phyloP scores from a whole-genome alignment of 2,329 filamentous ascomycete species.

The Aspergillus sp. region DNA sequence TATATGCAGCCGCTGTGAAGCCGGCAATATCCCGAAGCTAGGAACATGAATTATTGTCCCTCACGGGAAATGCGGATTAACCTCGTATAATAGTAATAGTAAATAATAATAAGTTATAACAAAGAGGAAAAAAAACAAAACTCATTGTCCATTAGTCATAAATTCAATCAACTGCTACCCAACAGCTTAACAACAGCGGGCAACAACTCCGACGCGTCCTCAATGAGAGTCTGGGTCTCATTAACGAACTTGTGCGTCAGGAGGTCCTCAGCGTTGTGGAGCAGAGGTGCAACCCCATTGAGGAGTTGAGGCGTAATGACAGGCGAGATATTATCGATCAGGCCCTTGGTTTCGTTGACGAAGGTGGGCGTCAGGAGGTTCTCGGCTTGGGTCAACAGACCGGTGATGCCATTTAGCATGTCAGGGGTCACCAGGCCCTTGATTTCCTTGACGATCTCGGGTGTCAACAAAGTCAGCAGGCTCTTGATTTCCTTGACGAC shows the following conservation, averaged over 20 bases:
- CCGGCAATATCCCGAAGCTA: too few relatives aligned
- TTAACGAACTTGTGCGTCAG: slow-evolving; percentile 18
- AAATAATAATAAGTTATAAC: too few relatives aligned
- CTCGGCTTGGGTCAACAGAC: slow-evolving; percentile 16
- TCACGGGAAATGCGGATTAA: too few relatives aligned
- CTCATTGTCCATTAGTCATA: slow-evolving; percentile 15
- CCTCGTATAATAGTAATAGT: too few relatives aligned
- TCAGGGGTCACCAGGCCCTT: too few relatives aligned
- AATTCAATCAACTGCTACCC: slow-evolving; percentile 5
- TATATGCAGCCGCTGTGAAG: too few relatives aligned
- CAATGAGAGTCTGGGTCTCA: slow-evolving; percentile 20
- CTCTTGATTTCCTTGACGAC: too few relatives aligned
- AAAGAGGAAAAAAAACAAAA: too few relatives aligned
- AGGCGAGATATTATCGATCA: slow-evolving; percentile 15
- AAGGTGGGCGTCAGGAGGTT: slow-evolving; percentile 21
- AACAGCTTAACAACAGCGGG: slow-evolving; percentile 22
- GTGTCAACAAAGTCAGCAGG: too few relatives aligned
- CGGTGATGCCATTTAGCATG: slow-evolving; percentile 9
- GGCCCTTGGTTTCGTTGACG: slow-evolving; percentile 15
- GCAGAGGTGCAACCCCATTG: slow-evolving; percentile 19
- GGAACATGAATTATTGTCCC: too few relatives aligned
- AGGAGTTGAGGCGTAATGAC: slow-evolving; percentile 21
- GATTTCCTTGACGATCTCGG: too few relatives aligned
- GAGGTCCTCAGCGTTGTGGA: slow-evolving; percentile 23
- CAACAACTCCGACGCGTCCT: slow-evolving; percentile 24